Percentiles rank a stretch among this genome's conserved stretches.
These are phyloP conservation scores for Kluyveromyces starmeri DNA, from an alignment of 805 yeast genomes.

Conservation along the genomic window DNA sequence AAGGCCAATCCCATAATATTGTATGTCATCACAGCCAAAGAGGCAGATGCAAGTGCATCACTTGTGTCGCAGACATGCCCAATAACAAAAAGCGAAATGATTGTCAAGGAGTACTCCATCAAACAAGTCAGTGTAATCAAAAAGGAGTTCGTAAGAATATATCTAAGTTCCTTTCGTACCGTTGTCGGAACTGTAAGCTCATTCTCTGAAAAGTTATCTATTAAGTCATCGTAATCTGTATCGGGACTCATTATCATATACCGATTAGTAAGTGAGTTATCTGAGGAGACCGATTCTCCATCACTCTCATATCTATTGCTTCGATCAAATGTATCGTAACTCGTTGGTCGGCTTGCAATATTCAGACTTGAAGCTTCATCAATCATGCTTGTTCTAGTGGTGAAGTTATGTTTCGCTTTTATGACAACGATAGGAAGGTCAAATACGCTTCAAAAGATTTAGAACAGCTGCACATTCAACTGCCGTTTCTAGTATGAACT, in stretches of 20 bases:
- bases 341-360: too few species aligned
- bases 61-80: constrained; percentile 62
- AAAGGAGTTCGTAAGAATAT: constrained; percentile 2
- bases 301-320: constrained; percentile 8
- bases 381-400: too few species aligned
- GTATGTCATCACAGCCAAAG: constrained; percentile 67
- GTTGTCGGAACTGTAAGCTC: constrained; percentile 3
- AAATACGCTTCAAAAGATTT: too few species aligned
- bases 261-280: constrained; percentile 5
- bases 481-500: too few species aligned
- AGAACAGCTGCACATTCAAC: too few species aligned
- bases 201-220: not conserved
- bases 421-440: too few species aligned
- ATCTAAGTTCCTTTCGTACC: constrained; percentile 2
- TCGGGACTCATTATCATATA: constrained; percentile 10
- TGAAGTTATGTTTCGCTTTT: too few species aligned
- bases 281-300: constrained; percentile 9
- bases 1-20: constrained; percentile 59
- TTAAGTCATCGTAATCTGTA: constrained; percentile 1
- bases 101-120: constrained; percentile 61
- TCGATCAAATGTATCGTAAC: not conserved
- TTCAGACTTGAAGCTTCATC: too few species aligned
- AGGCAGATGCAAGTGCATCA: constrained; percentile 55
- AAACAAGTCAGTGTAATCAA: constrained; percentile 38
- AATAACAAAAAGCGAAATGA: constrained; percentile 69